Evolutionary conservation across 371 early-diverging fungal species (phyloP), one percentile per base, ranked within the genome.

Genomic region (Chytridium lagenaria): DNA sequence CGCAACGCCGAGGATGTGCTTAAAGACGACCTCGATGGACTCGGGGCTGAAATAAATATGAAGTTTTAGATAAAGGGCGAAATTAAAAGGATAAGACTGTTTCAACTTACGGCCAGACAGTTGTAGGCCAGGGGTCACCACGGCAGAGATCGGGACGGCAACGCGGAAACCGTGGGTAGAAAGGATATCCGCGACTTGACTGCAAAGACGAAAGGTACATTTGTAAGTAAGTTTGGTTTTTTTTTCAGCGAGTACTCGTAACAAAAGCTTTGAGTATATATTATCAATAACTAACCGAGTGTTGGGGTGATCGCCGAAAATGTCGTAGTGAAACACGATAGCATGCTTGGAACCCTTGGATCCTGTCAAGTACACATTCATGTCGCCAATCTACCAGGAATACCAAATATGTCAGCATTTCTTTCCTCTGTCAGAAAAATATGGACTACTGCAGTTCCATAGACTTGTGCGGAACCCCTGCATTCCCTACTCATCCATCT

Each of bases 131-230:
- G 49, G 85, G 83, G 38, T 85, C 77, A 26, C 88, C 87, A 63
- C 80, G 85, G 71, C 90, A 85, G 64, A 91, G 84, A 70, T 91
- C 90, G 36, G 92, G 91, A 91, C 81, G 23, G 87, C 83, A 0
- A 91, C 91, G 50, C 80, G 85, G 83, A 84, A 90, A 12, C 88
- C 88, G 26, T 82, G 67, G 10, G 83, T 79, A 55, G 86, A 86
- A 36, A 92, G 85, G 34, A 88, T 81, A 77, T 92, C 92, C 71
- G 85, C 83, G 65, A 89, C 88, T 74, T 91, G 91, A 61, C 83
- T 77, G 28, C 88, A 84, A 63, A 90, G 89, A 44, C 80, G 76
- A 68, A 55, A 67, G 16, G 51, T 31, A 22, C 19, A 36, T 63
- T 34, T 12, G 64, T 34, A 22, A 31, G 10, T 28, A 23, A n/a